Base-by-base conservation (phyloP, 1,284 basidiomycete genomes). In the Heterobasidion annosum region DNA sequence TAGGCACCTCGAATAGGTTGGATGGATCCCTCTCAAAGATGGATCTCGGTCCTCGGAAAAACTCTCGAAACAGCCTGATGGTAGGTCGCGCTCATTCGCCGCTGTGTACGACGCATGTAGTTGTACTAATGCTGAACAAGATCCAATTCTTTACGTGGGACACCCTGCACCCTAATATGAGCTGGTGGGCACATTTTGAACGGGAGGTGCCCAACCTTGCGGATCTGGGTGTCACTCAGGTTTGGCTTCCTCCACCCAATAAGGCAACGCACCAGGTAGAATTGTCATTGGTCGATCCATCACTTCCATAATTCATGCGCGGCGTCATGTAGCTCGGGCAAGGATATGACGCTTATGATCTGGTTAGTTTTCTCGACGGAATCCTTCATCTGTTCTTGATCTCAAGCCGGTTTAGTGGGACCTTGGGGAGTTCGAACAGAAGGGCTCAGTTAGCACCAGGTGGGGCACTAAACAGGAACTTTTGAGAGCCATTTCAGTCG, bases 391-490 rank as follows among this genome's bases (percentile, higher is more conserved):
- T 50, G 19, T 9, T 15, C 10, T 18, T 10, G 45, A 47, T 19
- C 16, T 18, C 9, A 47, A 32, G 12, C 45, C 8, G n/a, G 45
- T 32, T 5, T 56, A 92, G 80, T 93, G 89, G 88, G 92, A 94
- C 66, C 72, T 98, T 9, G 95, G 95, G 49, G 94, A 98, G 73
- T 98, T 97, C 61, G 72, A 92, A 52, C 88, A 91, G 67, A 95
- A 93, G 67, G 89, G 88, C 10, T 72, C 79, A n/a, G 70, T 81
- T 51, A 68, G 75, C 8, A 98, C 94, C n/a, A 82, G 94, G 59
- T 98, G 93, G 91, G 95, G 95, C 16, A 88, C 86, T 12, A 88
- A 87, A 61, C 82, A 92, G 48, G 85, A 98, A 62, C 79, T 96
- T 18, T 65, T 93, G 2, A 65, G 70, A 4, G 85, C 88, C 10